Percentiles rank a stretch among this genome's conserved stretches.
These are phyloP conservation scores for Serendipita vermifera DNA, from an alignment of 768 basidiomycete genomes.

Conservation along the genomic window DNA sequence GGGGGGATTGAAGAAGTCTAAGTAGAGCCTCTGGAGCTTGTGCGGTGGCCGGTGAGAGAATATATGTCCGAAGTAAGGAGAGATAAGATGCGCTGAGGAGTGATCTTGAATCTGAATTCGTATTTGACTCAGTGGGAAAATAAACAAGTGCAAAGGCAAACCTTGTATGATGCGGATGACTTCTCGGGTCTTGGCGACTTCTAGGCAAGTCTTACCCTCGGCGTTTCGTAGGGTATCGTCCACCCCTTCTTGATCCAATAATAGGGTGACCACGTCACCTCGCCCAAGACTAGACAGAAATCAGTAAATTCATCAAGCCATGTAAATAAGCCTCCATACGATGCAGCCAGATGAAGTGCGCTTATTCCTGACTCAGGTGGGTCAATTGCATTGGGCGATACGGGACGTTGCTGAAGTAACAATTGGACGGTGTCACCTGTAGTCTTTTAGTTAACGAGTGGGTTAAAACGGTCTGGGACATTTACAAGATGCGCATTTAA, in stretches of 20 bases:
- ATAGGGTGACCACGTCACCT: conserved; percentile 53
- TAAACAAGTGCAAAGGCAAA: conserved; percentile 21
- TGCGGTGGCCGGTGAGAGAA: conserved; percentile 40
- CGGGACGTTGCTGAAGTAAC: conserved; percentile 56
- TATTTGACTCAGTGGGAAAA: not conserved
- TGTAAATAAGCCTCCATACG: too few species aligned
- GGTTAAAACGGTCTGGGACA: conserved; percentile 8
- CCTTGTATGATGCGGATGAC: conserved; percentile 54
- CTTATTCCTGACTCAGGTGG: conserved; percentile 60
- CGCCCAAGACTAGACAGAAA: too few species aligned
- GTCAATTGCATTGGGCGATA: conserved; percentile 66
- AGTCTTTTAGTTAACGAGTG: not conserved
- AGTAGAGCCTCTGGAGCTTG: conserved; percentile 31
- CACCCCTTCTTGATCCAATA: conserved; percentile 67
- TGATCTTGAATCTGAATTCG: conserved; percentile 52
- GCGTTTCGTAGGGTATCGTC: conserved; percentile 64
- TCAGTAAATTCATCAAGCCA: too few species aligned
- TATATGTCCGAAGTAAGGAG: conserved; percentile 58
- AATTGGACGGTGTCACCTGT: conserved; percentile 54
- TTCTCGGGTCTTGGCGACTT: conserved; percentile 61
- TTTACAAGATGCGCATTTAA: conserved; percentile 67
- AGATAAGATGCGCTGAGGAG: conserved; percentile 63
- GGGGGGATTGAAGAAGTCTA: conserved; percentile 52
- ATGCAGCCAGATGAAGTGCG: conserved; percentile 60
- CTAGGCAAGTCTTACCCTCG: conserved; percentile 52